Evolutionary conservation across 1,139 yeast species (phyloP), one percentile per base, ranked within the genome.

Genomic region (Trichomonascaceae sp.): DNA sequence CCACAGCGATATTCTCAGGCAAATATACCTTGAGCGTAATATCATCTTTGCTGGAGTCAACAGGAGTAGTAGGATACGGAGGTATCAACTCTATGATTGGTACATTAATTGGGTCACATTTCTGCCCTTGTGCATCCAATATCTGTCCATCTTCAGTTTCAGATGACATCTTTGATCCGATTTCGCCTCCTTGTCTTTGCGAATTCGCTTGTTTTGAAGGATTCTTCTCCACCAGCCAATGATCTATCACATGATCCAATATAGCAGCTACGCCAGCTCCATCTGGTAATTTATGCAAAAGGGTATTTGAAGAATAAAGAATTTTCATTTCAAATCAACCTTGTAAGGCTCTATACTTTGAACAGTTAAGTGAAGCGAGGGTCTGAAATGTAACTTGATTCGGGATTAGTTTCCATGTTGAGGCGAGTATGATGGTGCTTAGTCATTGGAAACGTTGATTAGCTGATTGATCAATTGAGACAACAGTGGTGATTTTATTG

Each of bases 11-110:
- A 18, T 49, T 54, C 15, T 53, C 44, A 15, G 64, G 66, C 22
- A 66, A 47, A 45, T 65, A 65, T 38, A 66, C 58, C 55, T 66
- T 66, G 30, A 61, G 66, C 4, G 63, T 61, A 43, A 62, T 51
- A 20, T 60, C 56, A 13, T 45, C n/a, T 43, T 45, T 19, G 24
- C 18, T 45, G 8, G 46, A 36, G 10, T 49, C 46, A 18, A 30
- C 43, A n/a, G 45, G 51, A 8, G 8, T 19, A 43, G 24, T n/a
- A 8, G 44, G 10, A 43, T n/a, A 43, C 51, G 30, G 39, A 4
- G 18, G 19, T 36, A 20, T 19, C n/a, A 32, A 15, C 19, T 45
- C 45, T 46, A 22, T 15, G 17, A 32, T 46, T 19, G 50, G 17
- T 43, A 44, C 39, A 13, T n/a, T 38, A 15, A 18, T 20, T 15